Evolutionary conservation across 179 eudicot species (phyloP).

Genomic region (Camellia oleifera): DNA sequence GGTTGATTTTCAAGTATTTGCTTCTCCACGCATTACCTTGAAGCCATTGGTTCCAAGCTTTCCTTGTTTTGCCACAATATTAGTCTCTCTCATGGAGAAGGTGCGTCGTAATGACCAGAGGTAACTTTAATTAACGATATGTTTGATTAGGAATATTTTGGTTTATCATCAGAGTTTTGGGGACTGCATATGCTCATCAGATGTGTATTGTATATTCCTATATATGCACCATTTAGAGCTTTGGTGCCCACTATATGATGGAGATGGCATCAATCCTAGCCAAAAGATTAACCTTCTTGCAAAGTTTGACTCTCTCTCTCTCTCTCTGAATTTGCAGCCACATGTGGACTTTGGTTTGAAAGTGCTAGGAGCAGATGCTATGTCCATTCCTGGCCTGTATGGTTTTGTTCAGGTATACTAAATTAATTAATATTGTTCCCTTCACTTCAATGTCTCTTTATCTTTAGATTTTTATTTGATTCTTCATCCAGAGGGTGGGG

Average conservation of each 20-base stretch:
- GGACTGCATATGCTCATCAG: not conserved
- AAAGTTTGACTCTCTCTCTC: not conserved
- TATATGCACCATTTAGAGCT: not conserved
- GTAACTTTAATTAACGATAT: not conserved
- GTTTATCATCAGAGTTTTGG: not conserved
- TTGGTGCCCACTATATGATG: not conserved
- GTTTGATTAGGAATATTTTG: not conserved
- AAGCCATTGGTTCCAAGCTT: constrained; percentile 80
- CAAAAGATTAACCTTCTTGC: not conserved
- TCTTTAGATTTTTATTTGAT: too few relatives aligned
- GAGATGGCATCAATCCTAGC: not conserved
- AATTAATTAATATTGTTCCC: not conserved
- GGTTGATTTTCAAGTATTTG: constrained; percentile 77
- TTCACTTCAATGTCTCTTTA: too few relatives aligned
- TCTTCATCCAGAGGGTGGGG: too few relatives aligned
- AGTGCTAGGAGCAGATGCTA: too few relatives aligned
- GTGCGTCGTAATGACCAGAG: constrained; percentile 16
- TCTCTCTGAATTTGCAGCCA: constrained; percentile 24
- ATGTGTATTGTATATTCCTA: not conserved
- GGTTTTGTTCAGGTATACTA: constrained; percentile 73
- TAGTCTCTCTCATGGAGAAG: constrained; percentile 79
- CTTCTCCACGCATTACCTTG: constrained; percentile 72
- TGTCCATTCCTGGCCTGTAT: constrained; percentile 36
- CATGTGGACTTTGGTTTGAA: too few relatives aligned
- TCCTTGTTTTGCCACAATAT: constrained; percentile 73